phyloP scores from a whole-genome alignment of 148 eudicot species.

The Rhododendron williamsianum region DNA sequence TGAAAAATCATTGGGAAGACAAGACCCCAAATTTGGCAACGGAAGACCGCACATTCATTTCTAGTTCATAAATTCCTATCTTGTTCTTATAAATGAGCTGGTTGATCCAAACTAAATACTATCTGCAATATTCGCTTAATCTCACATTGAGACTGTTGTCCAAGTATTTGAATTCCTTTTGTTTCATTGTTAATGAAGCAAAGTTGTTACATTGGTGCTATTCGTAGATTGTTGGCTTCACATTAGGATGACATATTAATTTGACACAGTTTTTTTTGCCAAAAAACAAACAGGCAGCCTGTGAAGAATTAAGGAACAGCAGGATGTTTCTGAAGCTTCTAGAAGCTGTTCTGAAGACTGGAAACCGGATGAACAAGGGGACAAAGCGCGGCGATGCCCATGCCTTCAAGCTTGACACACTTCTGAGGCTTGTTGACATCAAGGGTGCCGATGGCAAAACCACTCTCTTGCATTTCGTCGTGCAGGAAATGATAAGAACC shows the following conservation, averaged over 20 bases:
- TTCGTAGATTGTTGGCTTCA: background rate
- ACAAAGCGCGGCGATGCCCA: constrained; percentile 95
- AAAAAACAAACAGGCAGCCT: constrained; percentile 56
- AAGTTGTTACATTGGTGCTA: background rate
- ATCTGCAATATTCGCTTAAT: background rate
- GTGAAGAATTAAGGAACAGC: constrained; percentile 86
- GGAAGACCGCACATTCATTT: background rate
- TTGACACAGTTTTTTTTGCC: background rate
- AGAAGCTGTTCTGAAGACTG: constrained; percentile 92
- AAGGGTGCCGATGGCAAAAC: constrained; percentile 98
- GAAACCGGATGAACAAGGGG: constrained; percentile 95
- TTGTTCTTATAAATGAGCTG: background rate
- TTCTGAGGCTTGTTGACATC: constrained; percentile 82
- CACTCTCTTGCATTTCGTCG: constrained; percentile 88
- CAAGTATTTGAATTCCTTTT: background rate
- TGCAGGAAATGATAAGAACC: constrained; percentile 75
- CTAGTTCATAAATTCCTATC: background rate
- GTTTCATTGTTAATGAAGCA: background rate
- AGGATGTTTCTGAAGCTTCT: constrained; percentile 92
- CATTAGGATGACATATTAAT: background rate
- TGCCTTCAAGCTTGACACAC: constrained; percentile 95
- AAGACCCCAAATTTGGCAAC: background rate
- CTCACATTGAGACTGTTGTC: background rate
- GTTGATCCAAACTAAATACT: background rate
- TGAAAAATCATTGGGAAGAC: background rate